phyloP scores from a whole-genome alignment of 2,329 filamentous ascomycete genomes.

The Neoascochyta sp. region DNA sequence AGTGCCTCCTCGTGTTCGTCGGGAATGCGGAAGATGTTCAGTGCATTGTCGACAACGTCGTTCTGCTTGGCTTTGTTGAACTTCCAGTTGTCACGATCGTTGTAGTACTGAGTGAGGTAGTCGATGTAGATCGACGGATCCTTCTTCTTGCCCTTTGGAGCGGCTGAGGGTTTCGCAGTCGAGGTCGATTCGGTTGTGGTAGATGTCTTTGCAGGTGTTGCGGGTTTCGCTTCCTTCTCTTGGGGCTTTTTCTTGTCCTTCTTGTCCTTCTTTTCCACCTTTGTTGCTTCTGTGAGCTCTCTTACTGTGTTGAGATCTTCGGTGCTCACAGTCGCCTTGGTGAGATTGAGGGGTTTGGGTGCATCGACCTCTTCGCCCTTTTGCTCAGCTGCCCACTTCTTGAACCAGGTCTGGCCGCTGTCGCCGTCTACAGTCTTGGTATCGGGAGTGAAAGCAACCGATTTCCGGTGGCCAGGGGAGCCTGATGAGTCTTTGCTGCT shows the following conservation, averaged over 20 bases:
- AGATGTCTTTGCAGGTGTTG: constrained; percentile 6
- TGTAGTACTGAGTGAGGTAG: constrained; percentile 75
- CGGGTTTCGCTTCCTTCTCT: constrained; percentile 15
- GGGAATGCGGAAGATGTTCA: constrained; percentile 69
- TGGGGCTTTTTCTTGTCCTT: constrained; percentile 10
- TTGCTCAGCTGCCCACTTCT: constrained; percentile 45
- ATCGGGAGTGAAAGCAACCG: constrained; percentile 62
- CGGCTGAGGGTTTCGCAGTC: constrained; percentile 1
- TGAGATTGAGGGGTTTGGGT: constrained; percentile 25
- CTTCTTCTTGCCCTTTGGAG: constrained; percentile 34
- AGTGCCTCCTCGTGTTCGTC: constrained; percentile 65
- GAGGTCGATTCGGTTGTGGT: constrained; percentile 4
- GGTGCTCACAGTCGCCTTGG: constrained; percentile 16
- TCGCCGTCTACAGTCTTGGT: constrained; percentile 58
- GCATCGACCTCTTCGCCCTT: constrained; percentile 23
- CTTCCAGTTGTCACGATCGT: constrained; percentile 72
- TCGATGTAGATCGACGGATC: constrained; percentile 63
- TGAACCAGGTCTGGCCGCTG: constrained; percentile 51
- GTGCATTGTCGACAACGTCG: constrained; percentile 76
- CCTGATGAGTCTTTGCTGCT: constrained; percentile 17
- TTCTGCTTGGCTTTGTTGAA: constrained; percentile 95
- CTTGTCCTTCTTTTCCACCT: constrained; percentile 11
- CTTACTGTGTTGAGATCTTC: constrained; percentile 5
- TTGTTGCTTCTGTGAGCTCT: constrained; percentile 20
- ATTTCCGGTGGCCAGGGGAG: constrained; percentile 48